These are phyloP conservation scores for Hypoxylon sp. DNA, from an alignment of 2,329 filamentous ascomycete species.

Conservation along the genomic window DNA sequence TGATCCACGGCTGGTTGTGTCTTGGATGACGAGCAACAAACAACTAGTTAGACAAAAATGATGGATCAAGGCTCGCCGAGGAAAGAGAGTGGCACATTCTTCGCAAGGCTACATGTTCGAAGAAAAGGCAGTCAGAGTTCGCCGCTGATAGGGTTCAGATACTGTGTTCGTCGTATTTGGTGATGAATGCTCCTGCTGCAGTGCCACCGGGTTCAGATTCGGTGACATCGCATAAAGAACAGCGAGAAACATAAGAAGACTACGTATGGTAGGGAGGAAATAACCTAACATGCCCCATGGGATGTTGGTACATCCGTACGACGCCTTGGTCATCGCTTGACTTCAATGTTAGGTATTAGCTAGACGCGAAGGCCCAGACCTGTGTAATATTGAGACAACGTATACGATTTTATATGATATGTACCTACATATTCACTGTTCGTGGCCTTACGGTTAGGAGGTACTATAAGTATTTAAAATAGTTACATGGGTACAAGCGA, in stretches of 20 bases:
- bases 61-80: slow-evolving; percentile 22
- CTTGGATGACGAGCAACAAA: slow-evolving; percentile 33
- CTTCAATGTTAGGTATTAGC: slow-evolving; percentile 3
- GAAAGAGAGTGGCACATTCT: slow-evolving; percentile 29
- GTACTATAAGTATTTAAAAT: slow-evolving; percentile 16
- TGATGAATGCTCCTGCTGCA: slow-evolving; percentile 34
- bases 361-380: slow-evolving; percentile 22
- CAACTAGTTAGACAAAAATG: slow-evolving; percentile 13
- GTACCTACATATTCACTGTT: slow-evolving; percentile 7
- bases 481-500: slow-evolving; percentile 17
- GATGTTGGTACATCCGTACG: slow-evolving; percentile 9
- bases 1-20: slow-evolving; percentile 28
- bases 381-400: slow-evolving; percentile 15
- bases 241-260: slow-evolving; percentile 31
- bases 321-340: slow-evolving; percentile 1
- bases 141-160: slow-evolving; percentile 25
- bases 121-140: slow-evolving; percentile 22
- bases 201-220: slow-evolving; percentile 39
- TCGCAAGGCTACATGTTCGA: slow-evolving; percentile 35
- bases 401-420: background rate
- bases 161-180: slow-evolving; percentile 27
- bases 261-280: slow-evolving; percentile 26
- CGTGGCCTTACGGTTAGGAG: slow-evolving; percentile 14
- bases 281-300: slow-evolving; percentile 12
- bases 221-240: slow-evolving; percentile 41